Percentiles rank a stretch among this genome's conserved stretches.
These are phyloP conservation scores for Tilletia horrida DNA, from an alignment of 1,284 basidiomycete species.

Conservation along the genomic window DNA sequence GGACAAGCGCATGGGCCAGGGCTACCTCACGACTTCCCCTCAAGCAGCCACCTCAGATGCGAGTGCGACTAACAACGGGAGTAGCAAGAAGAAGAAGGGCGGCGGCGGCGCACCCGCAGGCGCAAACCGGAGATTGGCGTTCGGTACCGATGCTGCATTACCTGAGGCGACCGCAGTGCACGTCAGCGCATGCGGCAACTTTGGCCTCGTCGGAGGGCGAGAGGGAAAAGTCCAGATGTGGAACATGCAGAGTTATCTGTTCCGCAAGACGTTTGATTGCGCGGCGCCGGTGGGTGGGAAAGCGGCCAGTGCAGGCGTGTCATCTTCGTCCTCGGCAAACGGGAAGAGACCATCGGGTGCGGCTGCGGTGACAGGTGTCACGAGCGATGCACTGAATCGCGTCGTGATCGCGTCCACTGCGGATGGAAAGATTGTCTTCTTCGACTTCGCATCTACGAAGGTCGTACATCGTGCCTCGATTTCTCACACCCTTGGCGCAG, in stretches of 20 bases:
- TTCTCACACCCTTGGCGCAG: conserved; percentile 56
- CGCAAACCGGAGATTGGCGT: conserved; percentile 5
- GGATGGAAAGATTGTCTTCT: conserved; percentile 83
- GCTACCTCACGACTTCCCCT: conserved; percentile 13
- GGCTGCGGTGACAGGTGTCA: conserved; percentile 67
- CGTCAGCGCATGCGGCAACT: conserved; percentile 93
- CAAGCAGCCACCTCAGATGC: conserved; percentile 15
- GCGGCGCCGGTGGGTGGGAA: conserved; percentile 10
- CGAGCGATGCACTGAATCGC: conserved; percentile 79
- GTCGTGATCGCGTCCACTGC: conserved; percentile 76
- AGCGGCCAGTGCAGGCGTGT: not conserved
- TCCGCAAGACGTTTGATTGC: conserved; percentile 62
- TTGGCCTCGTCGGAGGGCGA: conserved; percentile 66
- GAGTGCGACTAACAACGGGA: not conserved
- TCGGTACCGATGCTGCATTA: not conserved
- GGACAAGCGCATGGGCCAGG: conserved; percentile 43
- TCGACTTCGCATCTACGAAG: conserved; percentile 84
- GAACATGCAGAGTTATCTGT: conserved; percentile 75
- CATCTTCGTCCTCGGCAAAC: not conserved
- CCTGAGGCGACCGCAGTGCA: conserved; percentile 58
- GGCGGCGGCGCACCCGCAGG: conserved; percentile 30
- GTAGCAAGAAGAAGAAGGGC: conserved; percentile 29
- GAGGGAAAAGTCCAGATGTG: conserved; percentile 47
- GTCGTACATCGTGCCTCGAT: conserved; percentile 64
- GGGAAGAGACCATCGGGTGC: conserved; percentile 27